Percentiles rank a stretch among this genome's conserved stretches.
Conservation (phyloP, 2,329 filamentous ascomycete genomes). For the Plectosphaerella cucumerina region DNA sequence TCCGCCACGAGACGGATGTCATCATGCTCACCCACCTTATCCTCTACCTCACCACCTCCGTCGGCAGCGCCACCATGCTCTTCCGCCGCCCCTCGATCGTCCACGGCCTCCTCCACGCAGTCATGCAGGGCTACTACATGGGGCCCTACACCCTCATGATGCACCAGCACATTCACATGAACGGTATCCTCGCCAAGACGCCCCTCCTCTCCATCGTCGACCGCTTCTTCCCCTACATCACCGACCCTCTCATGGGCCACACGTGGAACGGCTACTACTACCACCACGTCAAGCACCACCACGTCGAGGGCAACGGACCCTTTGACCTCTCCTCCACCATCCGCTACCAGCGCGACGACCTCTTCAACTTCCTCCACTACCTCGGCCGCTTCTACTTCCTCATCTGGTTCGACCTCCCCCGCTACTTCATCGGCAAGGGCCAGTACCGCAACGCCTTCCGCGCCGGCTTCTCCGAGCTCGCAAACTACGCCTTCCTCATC, state of each 20-base stretch:
- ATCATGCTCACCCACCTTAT: conserved; percentile 75
- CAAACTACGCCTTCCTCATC: conserved; percentile 49
- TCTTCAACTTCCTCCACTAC: conserved; percentile 65
- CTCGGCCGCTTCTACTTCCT: conserved; percentile 69
- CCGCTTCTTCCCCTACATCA: conserved; percentile 64
- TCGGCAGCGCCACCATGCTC: conserved; percentile 64
- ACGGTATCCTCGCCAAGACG: conserved; percentile 57
- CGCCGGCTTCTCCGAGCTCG: conserved; percentile 57
- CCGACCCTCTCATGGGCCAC: conserved; percentile 75
- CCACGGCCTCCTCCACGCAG: conserved; percentile 62
- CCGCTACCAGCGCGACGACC: conserved; percentile 68
- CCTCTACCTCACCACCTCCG: conserved; percentile 64
- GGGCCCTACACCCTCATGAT: conserved; percentile 77
- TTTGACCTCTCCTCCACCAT: conserved; percentile 73
- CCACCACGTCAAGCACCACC: conserved; percentile 83
- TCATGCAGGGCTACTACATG: conserved; percentile 64
- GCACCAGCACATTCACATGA: conserved; percentile 80
- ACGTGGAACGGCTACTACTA: conserved; percentile 85
- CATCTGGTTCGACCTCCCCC: conserved; percentile 69
- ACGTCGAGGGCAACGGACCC: conserved; percentile 76
- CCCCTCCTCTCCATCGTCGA: conserved; percentile 52
- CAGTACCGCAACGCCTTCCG: conserved; percentile 50
- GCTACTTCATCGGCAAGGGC: conserved; percentile 67
- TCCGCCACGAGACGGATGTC: conserved; percentile 67
- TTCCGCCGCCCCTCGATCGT: conserved; percentile 63